These are phyloP conservation scores for Papiliotrema laurentii DNA, from an alignment of 1,284 basidiomycete species.

Conservation along the genomic window DNA sequence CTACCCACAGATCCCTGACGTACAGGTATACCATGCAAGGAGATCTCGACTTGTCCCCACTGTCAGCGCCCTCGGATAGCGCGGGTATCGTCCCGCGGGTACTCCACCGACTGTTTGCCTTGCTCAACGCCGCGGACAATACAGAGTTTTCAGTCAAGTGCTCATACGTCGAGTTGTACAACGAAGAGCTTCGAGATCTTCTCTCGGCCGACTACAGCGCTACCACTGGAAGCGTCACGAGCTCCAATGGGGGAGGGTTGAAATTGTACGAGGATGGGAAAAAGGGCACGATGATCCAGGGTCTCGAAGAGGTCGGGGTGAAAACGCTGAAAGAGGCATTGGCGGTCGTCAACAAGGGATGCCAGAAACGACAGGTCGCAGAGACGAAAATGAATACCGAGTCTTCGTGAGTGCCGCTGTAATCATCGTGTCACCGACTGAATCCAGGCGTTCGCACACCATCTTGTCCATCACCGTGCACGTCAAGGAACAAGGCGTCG, in stretches of 20 bases:
- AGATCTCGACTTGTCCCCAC: slow-evolving; percentile 67
- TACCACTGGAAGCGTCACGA: slow-evolving; percentile 25
- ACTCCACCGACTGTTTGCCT: slow-evolving; percentile 85
- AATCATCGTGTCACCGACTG: background rate
- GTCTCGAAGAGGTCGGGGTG: slow-evolving; percentile 84
- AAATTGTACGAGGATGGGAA: slow-evolving; percentile 90
- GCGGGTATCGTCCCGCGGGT: slow-evolving; percentile 98
- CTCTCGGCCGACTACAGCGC: slow-evolving; percentile 65
- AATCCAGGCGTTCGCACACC: slow-evolving; percentile 80
- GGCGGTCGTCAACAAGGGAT: slow-evolving; percentile 79
- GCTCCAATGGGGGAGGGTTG: slow-evolving; percentile 56
- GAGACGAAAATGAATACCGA: slow-evolving; percentile 98
- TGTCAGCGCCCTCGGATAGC: slow-evolving; percentile 78
- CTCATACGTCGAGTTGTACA: slow-evolving; percentile 96
- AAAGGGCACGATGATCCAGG: slow-evolving; percentile 91
- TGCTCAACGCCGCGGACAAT: slow-evolving; percentile 67
- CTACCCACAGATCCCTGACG: background rate
- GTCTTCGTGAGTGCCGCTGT: slow-evolving; percentile 55
- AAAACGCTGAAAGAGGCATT: slow-evolving; percentile 81
- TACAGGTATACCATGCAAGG: slow-evolving; percentile 91
- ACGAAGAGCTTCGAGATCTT: slow-evolving; percentile 96
- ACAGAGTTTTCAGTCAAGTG: slow-evolving; percentile 88
- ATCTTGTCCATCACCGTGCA: slow-evolving; percentile 97
- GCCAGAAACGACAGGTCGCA: slow-evolving; percentile 85
- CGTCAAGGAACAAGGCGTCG: slow-evolving; percentile 69